Base-by-base conservation (phyloP, 495 filamentous ascomycete genomes). In the Pyrenula aspistea region DNA sequence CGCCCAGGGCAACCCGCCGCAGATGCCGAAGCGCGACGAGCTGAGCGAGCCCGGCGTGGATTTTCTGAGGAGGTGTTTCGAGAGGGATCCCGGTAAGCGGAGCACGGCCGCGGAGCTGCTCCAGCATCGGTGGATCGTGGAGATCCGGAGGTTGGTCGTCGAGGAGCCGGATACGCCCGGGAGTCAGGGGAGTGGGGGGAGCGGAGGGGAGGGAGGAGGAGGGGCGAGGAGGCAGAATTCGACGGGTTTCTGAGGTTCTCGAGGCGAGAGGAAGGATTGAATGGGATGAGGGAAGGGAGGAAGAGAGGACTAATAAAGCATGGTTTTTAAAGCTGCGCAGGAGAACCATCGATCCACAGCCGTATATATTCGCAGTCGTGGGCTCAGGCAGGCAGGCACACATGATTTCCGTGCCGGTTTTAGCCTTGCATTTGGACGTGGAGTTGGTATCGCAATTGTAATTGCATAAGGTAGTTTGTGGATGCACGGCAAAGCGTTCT, bases 81-180 rank as follows among this genome's bases (percentile, higher is more conserved):
- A 88, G 59, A 80, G 87, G 22, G 91, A 98, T 67, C 90, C 93
- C 1, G 75, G 78, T 60, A 83, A 81, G 64, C 75, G 93, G 49
- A 82, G 87, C 10, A 88, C 83, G 19, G 94, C 93, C 15, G 84
- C 89, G 0, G 94, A 97, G 68, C 73, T 98, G 47, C 78, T 98
- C 24, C 90, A 96, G 66, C 91, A 96, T 65, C 91, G 95, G 65
- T 98, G 93, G 93, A 97, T 97, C 61, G 83, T 84, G 65, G 74
- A 71, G 10, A 80, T 87, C 57, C 70, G 82, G 24, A 72, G 76
- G 49, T 83, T 85, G 62, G 71, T 87, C 8, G 77, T 79, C 42
- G 60, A 83, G 42, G 78, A 81, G 53, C 69, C 78, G 15, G 56
- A 68, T 1, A 81, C 77, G 22, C 77, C 80, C 0, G 61, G 66